Percentiles rank a stretch among this genome's conserved stretches.
phyloP scores from a whole-genome alignment of 208 protist species.

The Dictyostelium gargantuum region DNA sequence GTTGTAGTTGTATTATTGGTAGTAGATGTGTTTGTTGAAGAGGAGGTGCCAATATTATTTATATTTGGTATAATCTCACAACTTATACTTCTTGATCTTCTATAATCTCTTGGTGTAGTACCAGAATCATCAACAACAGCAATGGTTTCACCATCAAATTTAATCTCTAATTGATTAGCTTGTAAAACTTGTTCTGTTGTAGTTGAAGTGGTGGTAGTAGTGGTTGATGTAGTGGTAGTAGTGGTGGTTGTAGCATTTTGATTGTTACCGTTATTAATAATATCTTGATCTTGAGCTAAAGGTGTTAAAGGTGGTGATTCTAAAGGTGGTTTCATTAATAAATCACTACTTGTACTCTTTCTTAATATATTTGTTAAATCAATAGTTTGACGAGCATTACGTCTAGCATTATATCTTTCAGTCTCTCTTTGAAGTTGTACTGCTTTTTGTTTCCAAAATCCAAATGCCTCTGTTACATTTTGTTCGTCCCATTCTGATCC shows the following conservation, averaged over 20 bases:
- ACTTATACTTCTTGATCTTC: constrained; percentile 22
- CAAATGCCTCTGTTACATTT: constrained; percentile 58
- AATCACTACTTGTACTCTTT: background rate
- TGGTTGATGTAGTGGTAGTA: background rate
- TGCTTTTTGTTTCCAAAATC: constrained; percentile 64
- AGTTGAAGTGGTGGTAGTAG: background rate
- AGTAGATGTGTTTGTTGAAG: background rate
- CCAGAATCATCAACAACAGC: background rate
- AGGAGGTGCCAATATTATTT: background rate
- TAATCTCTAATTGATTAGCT: background rate
- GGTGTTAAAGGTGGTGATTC: background rate
- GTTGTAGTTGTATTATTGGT: background rate
- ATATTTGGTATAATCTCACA: background rate
- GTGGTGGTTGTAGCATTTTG: background rate
- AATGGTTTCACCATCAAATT: background rate
- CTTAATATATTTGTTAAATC: constrained; percentile 31
- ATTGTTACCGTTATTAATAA: background rate
- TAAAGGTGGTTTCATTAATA: background rate
- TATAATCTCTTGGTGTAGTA: constrained; percentile 12
- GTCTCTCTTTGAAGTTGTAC: constrained; percentile 39
- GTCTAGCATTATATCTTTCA: constrained; percentile 19
- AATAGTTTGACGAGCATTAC: background rate
- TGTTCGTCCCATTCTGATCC: constrained; percentile 43
- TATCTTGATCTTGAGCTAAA: background rate
- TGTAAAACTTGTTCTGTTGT: background rate